Percentiles rank a stretch among this genome's conserved stretches.
Evolutionary conservation across 1,139 yeast genomes (phyloP).

Genomic region (Casaregolazyma suthepensis): DNA sequence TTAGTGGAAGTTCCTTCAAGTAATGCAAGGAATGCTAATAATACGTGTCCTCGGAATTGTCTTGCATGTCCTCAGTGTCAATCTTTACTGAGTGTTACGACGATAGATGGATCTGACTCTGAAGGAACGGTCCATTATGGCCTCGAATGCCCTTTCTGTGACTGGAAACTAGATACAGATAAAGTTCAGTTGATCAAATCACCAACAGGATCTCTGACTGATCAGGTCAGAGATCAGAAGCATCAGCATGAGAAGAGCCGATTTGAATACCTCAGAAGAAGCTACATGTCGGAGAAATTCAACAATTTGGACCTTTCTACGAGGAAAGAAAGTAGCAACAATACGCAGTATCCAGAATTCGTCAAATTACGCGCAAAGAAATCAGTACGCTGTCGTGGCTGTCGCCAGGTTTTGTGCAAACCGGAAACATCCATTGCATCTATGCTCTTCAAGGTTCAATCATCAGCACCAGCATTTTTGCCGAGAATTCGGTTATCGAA

Average conservation of each 20-base stretch:
- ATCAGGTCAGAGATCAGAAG: conserved; percentile 12
- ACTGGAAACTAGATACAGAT: conserved; percentile 16
- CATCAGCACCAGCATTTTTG: conserved; percentile 25
- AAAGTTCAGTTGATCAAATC: conserved; percentile 11
- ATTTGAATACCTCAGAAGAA: conserved; percentile 1
- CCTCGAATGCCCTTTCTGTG: conserved; percentile 23
- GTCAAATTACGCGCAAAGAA: conserved; percentile 24
- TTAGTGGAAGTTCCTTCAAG: conserved; percentile 25
- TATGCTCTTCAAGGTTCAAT: conserved; percentile 20
- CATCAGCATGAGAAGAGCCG: not conserved
- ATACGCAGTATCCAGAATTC: conserved; percentile 18
- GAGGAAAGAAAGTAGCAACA: not conserved
- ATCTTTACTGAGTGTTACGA: conserved; percentile 7
- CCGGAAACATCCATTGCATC: conserved; percentile 29
- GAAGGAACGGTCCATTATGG: conserved; percentile 10
- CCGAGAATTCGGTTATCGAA: conserved; percentile 16
- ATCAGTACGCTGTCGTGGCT: conserved; percentile 27
- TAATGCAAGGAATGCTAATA: conserved; percentile 21
- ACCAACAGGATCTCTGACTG: conserved; percentile 13
- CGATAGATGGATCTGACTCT: conserved; percentile 9
- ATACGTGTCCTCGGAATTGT: conserved; percentile 26
- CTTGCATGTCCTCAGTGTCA: conserved; percentile 26
- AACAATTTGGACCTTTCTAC: not conserved
- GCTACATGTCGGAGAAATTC: not conserved
- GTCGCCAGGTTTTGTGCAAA: conserved; percentile 25